Evolutionary conservation across 331 rosid species (phyloP), one percentile per base, ranked within the genome.

Genomic region (Pyracantha coccinea): DNA sequence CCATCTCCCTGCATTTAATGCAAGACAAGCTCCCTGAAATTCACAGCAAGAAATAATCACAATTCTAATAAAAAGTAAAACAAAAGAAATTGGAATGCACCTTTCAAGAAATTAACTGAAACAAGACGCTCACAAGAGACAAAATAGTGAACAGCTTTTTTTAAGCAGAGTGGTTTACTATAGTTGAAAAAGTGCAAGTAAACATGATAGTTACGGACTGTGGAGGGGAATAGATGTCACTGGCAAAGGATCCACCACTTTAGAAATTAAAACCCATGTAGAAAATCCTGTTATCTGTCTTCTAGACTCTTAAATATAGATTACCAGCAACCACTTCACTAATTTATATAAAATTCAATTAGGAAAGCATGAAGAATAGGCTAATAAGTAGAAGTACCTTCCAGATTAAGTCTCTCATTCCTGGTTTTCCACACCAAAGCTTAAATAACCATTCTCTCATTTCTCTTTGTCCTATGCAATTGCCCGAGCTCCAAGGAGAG

Each of bases 401-500:
- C 99, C 97, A 90, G 78, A 90, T 85, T 62, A 92, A 86, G 53
- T 89, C 96, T 89, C 97, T 83, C 79, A 86, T 82, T 83, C 80
- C 89, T 74, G 93, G 91, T 77, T 90, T 95, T 75, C 80, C 79
- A 86, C 83, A 71, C 99, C 97, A 95, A 82, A 95, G 97, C 78
- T 78, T 90, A 83, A 75, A 89, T 69, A 95, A 61, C 99, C 99
- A 95, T 85, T 89, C 97, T 85, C 99, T 92, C 85, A 95, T 77
- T 79, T 92, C 99, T 29, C 97, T 87, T 70, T 92, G 99, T 35
- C 97, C 99, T 75, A 95, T 92, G 92, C 90, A 83, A 75, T 92
- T 92, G 66, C 99, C 93, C 13, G 89, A 82, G 88, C 91, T 89
- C 99, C 99, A 95, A 64, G 89, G 86, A 76, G 86, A 85, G 75